Evolutionary conservation across 2,329 filamentous ascomycete genomes (phyloP).

Genomic region (Phyllosticta paracitricarpa): DNA sequence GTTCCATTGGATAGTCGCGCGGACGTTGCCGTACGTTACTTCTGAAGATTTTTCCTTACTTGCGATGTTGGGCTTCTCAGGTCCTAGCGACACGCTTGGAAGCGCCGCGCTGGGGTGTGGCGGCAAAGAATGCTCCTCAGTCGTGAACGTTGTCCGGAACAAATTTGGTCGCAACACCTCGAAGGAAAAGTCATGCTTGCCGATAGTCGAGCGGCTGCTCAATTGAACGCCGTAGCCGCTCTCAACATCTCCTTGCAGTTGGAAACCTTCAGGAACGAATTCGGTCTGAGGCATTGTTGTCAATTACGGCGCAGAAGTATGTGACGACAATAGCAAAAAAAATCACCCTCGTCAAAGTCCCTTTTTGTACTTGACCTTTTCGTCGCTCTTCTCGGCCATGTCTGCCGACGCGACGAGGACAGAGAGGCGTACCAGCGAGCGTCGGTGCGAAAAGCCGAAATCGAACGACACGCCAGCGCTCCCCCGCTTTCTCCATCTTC

Average conservation of each 20-base stretch:
- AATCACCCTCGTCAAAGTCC: not conserved
- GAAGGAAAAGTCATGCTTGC: slow-evolving; percentile 43
- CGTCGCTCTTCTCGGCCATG: not conserved
- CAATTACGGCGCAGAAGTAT: not conserved
- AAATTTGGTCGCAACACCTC: slow-evolving; percentile 52
- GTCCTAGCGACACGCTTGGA: slow-evolving; percentile 30
- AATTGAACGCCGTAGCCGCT: not conserved
- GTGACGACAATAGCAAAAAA: not conserved
- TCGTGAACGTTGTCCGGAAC: slow-evolving; percentile 59
- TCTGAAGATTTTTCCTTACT: slow-evolving; percentile 28
- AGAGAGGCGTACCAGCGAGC: not conserved
- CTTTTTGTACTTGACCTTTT: not conserved
- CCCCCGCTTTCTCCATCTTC: not conserved
- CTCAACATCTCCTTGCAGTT: not conserved
- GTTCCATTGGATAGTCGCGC: slow-evolving; percentile 49
- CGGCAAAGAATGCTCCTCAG: slow-evolving; percentile 50
- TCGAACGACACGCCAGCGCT: not conserved
- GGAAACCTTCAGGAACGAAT: not conserved
- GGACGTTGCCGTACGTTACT: slow-evolving; percentile 40
- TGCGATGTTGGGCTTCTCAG: slow-evolving; percentile 20
- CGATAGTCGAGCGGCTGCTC: not conserved
- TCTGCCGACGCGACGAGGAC: not conserved
- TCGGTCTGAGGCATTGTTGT: not conserved
- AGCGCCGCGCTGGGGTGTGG: slow-evolving; percentile 51
- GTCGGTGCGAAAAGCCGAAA: not conserved